Base-by-base conservation (phyloP, 441 rosid genomes). In the Hypseocharis bilobata region DNA sequence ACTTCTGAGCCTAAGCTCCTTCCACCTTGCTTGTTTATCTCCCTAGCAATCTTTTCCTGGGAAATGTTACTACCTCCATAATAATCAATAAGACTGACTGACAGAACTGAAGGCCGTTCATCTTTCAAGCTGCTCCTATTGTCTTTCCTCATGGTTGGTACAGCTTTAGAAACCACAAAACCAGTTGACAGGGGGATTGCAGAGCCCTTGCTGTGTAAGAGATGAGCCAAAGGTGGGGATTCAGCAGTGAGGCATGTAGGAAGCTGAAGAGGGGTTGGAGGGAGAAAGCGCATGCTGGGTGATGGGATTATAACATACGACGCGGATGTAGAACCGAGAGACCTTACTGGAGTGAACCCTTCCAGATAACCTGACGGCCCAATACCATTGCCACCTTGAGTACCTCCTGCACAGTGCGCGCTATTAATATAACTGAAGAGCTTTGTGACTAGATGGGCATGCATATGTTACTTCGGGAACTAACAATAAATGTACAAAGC, bases 211-310 rank as follows among this genome's bases (percentile, higher is more conserved):
- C 99, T 94, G 60, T 94, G 99, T 66, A 94, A 96, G 76, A 94
- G 98, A 79, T 94, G 99, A 61, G 98, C 99, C 57, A 94, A 91
- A 5, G 99, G 99, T 34, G 99, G 99, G 65, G 99, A 94, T 62
- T 94, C 99, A 1, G 98, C 96, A 30, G 96, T 94, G 64, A 94
- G 94, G 78, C 99, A 94, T 30, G 90, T 91, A 2, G 98, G 98
- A 29, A 88, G 91, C 81, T 94, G 99, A 68, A 91, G 92, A 71
- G 98, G 93, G 26, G 86, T 76, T 29, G 96, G 82, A 68, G 96
- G 98, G 63, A 94, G 92, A 82, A 95, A 95, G 56, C 90, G 96
- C 95, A 91, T 85, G 78, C 94, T 84, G 19, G 98, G 96, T 42
- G 99, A 89, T 60, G 99, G 99, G 70, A 95, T 89, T 72, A 91